phyloP scores from a whole-genome alignment of 176 grass and related monocot genomes.

The Oryza longistaminata region DNA sequence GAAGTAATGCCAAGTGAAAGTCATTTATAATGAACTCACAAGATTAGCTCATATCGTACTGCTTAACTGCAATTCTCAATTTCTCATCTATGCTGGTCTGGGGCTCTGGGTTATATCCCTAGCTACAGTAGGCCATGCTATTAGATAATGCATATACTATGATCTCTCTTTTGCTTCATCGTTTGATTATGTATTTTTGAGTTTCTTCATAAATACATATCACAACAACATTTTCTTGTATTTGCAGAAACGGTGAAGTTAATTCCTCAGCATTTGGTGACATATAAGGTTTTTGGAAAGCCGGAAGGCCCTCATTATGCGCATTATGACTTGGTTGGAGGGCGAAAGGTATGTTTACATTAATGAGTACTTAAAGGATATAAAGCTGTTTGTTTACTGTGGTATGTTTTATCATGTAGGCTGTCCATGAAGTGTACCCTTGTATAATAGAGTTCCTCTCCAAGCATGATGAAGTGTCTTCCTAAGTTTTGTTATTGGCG shows the following conservation, averaged over 20 bases:
- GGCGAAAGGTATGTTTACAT: constrained; percentile 60
- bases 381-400: constrained; percentile 10
- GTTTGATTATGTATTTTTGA: neutral
- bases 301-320: constrained; percentile 76
- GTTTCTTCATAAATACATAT: neutral
- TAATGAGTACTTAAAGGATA: neutral
- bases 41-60: neutral
- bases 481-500: constrained; percentile 6
- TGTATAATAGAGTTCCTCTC: constrained; percentile 88
- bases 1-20: neutral
- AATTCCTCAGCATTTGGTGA: constrained; percentile 74
- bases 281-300: constrained; percentile 78
- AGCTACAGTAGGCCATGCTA: neutral
- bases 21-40: neutral
- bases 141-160: neutral
- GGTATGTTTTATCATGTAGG: constrained; percentile 53
- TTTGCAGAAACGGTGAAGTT: constrained; percentile 85
- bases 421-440: constrained; percentile 89
- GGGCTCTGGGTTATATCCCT: neutral
- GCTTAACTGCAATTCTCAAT: neutral
- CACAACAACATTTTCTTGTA: constrained; percentile 26
- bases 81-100: neutral
- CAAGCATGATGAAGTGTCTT: constrained; percentile 62
- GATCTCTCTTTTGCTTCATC: neutral
- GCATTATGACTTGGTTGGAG: constrained; percentile 94